A percentile compares a stretch with the other conserved stretches of the same genome.
Conservation (phyloP, 345 rosid species). For the Dipteronia sinensis region DNA sequence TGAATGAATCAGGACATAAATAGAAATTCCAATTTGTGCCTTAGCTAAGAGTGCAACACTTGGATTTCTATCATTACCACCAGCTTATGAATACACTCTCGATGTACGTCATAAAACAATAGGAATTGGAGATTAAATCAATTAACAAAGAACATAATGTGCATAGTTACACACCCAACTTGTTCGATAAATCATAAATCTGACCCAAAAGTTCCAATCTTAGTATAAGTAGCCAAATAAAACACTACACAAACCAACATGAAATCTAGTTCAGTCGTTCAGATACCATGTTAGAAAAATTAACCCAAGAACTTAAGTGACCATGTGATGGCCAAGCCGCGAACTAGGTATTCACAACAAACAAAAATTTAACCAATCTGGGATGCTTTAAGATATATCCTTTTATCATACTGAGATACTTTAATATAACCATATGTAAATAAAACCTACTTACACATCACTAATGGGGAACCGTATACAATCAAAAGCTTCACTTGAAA, state of each 20-base stretch:
- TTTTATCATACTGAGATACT: background rate
- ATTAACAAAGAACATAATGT: background rate
- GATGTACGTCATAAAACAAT: background rate
- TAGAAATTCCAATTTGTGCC: background rate
- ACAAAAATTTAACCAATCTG: background rate
- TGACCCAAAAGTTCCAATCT: background rate
- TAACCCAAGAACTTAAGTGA: background rate
- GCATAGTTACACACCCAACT: background rate
- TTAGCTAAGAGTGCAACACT: background rate
- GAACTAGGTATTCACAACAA: background rate
- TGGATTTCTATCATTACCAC: slow-evolving; percentile 4
- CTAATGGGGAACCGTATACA: background rate
- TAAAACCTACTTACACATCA: background rate
- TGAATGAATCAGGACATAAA: background rate
- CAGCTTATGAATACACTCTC: background rate
- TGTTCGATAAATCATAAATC: too few relatives aligned
- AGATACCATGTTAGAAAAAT: background rate
- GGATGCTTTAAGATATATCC: background rate
- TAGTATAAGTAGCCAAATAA: background rate
- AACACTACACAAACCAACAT: background rate
- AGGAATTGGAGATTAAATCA: background rate
- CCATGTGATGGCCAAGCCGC: background rate
- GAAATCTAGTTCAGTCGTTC: background rate
- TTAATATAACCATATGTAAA: background rate
- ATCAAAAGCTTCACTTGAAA: background rate